These are phyloP conservation scores for Calophaca sinica DNA, from an alignment of 306 rosid species.

Conservation along the genomic window DNA sequence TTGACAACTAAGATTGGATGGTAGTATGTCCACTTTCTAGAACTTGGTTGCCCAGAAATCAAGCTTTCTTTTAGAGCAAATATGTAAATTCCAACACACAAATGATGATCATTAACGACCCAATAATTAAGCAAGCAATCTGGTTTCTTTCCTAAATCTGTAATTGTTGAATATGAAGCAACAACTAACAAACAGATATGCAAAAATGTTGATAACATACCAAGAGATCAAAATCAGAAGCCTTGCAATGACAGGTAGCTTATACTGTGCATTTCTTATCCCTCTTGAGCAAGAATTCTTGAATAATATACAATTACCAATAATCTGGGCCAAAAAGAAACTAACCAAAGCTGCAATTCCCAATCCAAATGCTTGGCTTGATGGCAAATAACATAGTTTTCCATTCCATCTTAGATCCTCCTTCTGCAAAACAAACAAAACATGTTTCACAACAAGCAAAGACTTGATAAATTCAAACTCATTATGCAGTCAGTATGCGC, in stretches of 20 bases:
- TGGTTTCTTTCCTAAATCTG: conserved; percentile 7
- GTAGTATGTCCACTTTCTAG: conserved; percentile 44
- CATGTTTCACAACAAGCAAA: neutral
- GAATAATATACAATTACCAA: conserved; percentile 61
- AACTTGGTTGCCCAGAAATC: conserved; percentile 20
- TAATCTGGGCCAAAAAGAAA: conserved; percentile 62
- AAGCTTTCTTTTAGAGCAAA: neutral
- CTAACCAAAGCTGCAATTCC: conserved; percentile 75
- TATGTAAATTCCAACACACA: conserved; percentile 42
- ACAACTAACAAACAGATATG: conserved; percentile 37
- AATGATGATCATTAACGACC: conserved; percentile 11
- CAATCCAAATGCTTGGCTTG: conserved; percentile 69
- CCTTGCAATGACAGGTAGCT: conserved; percentile 52
- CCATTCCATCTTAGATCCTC: conserved; percentile 77
- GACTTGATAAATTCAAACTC: neutral
- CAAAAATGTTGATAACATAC: conserved; percentile 60
- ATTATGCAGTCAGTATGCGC: neutral
- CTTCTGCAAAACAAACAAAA: conserved; percentile 52
- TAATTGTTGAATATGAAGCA: conserved; percentile 24
- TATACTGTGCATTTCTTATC: conserved; percentile 52
- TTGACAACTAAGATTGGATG: conserved; percentile 47
- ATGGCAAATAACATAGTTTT: conserved; percentile 69
- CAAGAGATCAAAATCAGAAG: conserved; percentile 72
- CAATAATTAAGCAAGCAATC: conserved; percentile 35
- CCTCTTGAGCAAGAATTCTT: conserved; percentile 52